A percentile compares a stretch with the other conserved stretches of the same genome.
These are phyloP conservation scores for Ophiostoma ulmi DNA, from an alignment of 2,329 filamentous ascomycete species.

Conservation along the genomic window DNA sequence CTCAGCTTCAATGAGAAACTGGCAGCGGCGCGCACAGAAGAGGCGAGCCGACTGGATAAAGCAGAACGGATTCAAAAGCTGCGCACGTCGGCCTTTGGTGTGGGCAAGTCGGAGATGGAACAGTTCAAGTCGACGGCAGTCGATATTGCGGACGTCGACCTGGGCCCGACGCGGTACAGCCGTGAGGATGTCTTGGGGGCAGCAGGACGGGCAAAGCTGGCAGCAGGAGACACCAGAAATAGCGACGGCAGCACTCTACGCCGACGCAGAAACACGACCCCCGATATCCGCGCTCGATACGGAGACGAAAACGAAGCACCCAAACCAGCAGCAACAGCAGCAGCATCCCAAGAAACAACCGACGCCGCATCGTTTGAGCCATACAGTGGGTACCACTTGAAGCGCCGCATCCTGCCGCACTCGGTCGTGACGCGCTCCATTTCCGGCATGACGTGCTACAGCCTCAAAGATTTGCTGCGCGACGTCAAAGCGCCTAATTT, in stretches of 20 bases:
- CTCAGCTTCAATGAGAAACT: slow-evolving; percentile 79
- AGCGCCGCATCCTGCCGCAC: slow-evolving; percentile 77
- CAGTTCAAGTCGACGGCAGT: slow-evolving; percentile 54
- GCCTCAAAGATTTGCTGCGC: slow-evolving; percentile 73
- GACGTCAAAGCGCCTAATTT: slow-evolving; percentile 79
- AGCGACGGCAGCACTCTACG: slow-evolving; percentile 29
- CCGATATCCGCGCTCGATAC: slow-evolving; percentile 30
- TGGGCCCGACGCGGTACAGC: slow-evolving; percentile 50
- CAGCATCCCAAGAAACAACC: neutral
- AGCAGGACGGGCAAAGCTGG: slow-evolving; percentile 19
- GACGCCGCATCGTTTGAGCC: slow-evolving; percentile 62
- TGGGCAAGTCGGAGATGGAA: slow-evolving; percentile 55
- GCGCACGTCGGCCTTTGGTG: slow-evolving; percentile 53
- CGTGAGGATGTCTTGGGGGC: slow-evolving; percentile 57
- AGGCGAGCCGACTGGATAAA: slow-evolving; percentile 47
- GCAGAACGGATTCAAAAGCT: slow-evolving; percentile 49
- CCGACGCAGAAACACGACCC: slow-evolving; percentile 43
- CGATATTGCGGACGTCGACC: slow-evolving; percentile 47
- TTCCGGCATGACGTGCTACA: slow-evolving; percentile 68
- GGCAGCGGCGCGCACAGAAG: slow-evolving; percentile 60
- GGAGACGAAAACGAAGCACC: slow-evolving; percentile 9
- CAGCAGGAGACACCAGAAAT: neutral
- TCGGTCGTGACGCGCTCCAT: slow-evolving; percentile 72
- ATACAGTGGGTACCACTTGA: slow-evolving; percentile 79
- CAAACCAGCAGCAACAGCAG: neutral